Percentiles rank a stretch among this genome's conserved stretches.
Evolutionary conservation across 345 rosid species (phyloP).

Genomic region (Hibiscus tridactylites): DNA sequence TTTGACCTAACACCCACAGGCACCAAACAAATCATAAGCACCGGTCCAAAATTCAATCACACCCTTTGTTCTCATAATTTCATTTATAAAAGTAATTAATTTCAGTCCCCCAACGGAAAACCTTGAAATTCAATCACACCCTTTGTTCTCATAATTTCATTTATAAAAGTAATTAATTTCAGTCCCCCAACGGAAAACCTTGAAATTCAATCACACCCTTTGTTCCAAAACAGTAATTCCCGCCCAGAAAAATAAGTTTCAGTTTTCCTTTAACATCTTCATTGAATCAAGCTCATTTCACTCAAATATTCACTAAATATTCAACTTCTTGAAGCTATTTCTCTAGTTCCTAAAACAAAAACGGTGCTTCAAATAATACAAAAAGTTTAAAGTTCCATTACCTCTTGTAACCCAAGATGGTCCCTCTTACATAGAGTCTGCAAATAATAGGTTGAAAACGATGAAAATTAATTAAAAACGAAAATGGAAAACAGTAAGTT

Average conservation of each 20-base stretch:
- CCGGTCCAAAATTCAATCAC: not conserved
- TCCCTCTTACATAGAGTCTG: not conserved
- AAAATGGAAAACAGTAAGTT: not conserved
- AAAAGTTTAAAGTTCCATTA: not conserved
- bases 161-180: not conserved
- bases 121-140: not conserved
- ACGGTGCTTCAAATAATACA: not conserved
- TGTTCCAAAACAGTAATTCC: not conserved
- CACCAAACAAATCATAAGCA: not conserved
- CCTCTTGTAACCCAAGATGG: not conserved
- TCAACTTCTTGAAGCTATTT: not conserved
- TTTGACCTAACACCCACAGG: not conserved
- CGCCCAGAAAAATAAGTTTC: too few species aligned
- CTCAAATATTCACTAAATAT: not conserved
- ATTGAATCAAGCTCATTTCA: not conserved
- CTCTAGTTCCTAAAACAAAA: not conserved
- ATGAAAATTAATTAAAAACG: not conserved
- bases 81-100: not conserved
- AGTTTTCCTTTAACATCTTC: not conserved
- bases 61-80: not conserved
- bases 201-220: not conserved
- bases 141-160: not conserved
- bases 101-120: not conserved
- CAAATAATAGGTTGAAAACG: not conserved
- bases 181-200: not conserved